phyloP scores from a whole-genome alignment of 306 rosid species.

The cucumber (Cucumis sativus) region Cucumber_9930_V3 NC_026659.2:29990001-29990500 shows the following conservation, averaged over 20 bases:
- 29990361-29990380: neutral
- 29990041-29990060: neutral
- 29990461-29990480: neutral
- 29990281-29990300: neutral
- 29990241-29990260: constrained; percentile 88
- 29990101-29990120: neutral
- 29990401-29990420: neutral
- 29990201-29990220: constrained; percentile 73
- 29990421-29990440: neutral
- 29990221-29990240: constrained; percentile 95
- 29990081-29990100: neutral
- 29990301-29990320: neutral
- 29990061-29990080: neutral
- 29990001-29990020: neutral
- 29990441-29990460: neutral
- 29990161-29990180: constrained; percentile 10
- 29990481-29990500: neutral
- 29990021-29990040: neutral
- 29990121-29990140: neutral
- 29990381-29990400: neutral
- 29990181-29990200: constrained; percentile 87
- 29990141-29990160: neutral
- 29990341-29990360: neutral
- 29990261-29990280: constrained; percentile 17
- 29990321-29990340: neutral